Evolutionary conservation across 805 yeast genomes (phyloP), one percentile per base, ranked within the genome.

Genomic region (Kockiozyma suomiensis): DNA sequence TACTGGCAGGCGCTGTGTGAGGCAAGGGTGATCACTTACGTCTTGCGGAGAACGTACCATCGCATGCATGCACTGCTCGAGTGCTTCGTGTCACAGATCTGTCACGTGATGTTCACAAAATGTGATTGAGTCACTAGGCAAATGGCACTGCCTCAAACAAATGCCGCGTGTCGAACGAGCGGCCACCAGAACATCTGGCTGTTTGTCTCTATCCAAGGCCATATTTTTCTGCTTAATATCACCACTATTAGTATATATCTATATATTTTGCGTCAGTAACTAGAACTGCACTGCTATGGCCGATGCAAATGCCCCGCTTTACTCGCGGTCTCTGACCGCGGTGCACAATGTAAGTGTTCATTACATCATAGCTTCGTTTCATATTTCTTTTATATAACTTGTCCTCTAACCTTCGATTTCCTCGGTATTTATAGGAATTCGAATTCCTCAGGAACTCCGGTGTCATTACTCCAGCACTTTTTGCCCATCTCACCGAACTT

Each of bases 301-400:
- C 15, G 64, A 62, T 40, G 45, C 53, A 32, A 62, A 62, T 37
- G 32, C 58, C 7, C 61, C 58, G 10, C 48, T 63, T 12, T 82
- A 88, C 62, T 89, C 89, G 76, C 84, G 96, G 67, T 88, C 96
- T 3, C 76, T 90, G 63, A 82, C 91, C 1, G 86, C 87, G 4
- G 76, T 90, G 62, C 76, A 85, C 75, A 83, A 88, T 74, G 70
- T 74, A 67, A 54, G 76, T 70, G 26, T 49, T 28, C 28, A 12
- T 10, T 32, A 48, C 42, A 41, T 48, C 51, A 48, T 33, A 17
- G 21, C 19, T 21, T 48, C 51, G 51, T 48, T 48, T 48, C 51
- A 17, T 17, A 13, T 30, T 3, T 33, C 41, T 26, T 13, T 3
- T 25, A 45, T 45, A 25, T 48, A 35, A 12, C 15, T 17, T 10